A percentile compares a stretch with the other conserved stretches of the same genome.
phyloP scores from a whole-genome alignment of 768 basidiomycete species.

The Mycena belliarum region DNA sequence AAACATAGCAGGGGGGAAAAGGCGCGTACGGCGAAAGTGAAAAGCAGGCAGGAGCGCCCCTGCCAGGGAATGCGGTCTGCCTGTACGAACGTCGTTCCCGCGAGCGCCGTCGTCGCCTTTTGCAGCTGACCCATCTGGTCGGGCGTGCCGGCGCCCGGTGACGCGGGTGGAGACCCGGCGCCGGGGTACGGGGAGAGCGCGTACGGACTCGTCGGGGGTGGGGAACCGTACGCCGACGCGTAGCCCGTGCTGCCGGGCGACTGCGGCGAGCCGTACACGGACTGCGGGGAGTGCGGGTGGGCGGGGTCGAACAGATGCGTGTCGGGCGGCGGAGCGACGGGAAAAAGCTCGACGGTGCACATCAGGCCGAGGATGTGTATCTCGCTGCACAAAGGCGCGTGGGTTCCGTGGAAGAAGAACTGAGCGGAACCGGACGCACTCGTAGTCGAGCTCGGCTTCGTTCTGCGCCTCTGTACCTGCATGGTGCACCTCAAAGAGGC shows the following conservation, averaged over 20 bases:
- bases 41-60: conserved; percentile 58
- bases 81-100: conserved; percentile 61
- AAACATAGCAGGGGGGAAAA: neutral
- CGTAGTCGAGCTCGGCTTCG: conserved; percentile 50
- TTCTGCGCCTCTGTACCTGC: conserved; percentile 40
- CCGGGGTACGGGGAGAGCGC: neutral
- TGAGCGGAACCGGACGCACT: conserved; percentile 35
- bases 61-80: conserved; percentile 55
- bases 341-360: conserved; percentile 79
- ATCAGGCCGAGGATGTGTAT: conserved; percentile 66
- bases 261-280: too few relatives aligned
- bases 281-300: too few relatives aligned
- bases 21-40: conserved; percentile 61
- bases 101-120: conserved; percentile 50
- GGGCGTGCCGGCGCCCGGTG: conserved; percentile 34
- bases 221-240: neutral
- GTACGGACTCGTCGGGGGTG: conserved; percentile 11
- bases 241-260: neutral
- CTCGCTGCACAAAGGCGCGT: too few relatives aligned
- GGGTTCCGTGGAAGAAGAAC: neutral
- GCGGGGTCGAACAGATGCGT: too few relatives aligned
- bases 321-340: conserved; percentile 41
- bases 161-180: conserved; percentile 18
- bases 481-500: conserved; percentile 47
- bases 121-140: conserved; percentile 43